These are phyloP conservation scores for Trichophyton equinum DNA, from an alignment of 2,329 filamentous ascomycete species.

Conservation along the genomic window DNA sequence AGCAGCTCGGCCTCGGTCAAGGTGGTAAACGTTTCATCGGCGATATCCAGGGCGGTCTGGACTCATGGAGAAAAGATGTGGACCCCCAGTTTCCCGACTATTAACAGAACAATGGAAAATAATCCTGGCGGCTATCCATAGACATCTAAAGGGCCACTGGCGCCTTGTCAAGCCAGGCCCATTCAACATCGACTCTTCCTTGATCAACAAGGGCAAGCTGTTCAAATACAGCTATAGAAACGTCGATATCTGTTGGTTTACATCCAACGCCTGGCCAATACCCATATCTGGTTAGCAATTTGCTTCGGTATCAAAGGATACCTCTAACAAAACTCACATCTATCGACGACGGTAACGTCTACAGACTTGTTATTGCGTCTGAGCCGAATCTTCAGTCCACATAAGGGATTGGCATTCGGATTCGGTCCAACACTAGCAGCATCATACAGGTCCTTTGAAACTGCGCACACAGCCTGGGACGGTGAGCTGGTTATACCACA, in stretches of 20 bases:
- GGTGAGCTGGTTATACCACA: slow-evolving; percentile 49
- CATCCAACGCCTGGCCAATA: slow-evolving; percentile 33
- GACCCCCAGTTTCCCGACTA: slow-evolving; percentile 33
- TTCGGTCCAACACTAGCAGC: slow-evolving; percentile 39
- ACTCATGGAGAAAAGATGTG: slow-evolving; percentile 32
- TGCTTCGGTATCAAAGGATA: background rate
- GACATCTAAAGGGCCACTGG: slow-evolving; percentile 16
- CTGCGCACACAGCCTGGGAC: slow-evolving; percentile 50
- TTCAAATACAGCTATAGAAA: slow-evolving; percentile 37
- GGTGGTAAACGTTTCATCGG: slow-evolving; percentile 25
- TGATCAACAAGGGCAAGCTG: slow-evolving; percentile 35
- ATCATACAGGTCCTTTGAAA: slow-evolving; percentile 58
- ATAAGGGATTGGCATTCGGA: slow-evolving; percentile 55
- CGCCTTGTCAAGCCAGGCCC: slow-evolving; percentile 38
- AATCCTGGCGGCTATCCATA: too few relatives aligned
- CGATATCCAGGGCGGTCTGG: slow-evolving; percentile 33
- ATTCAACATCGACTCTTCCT: slow-evolving; percentile 38
- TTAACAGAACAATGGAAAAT: slow-evolving; percentile 12
- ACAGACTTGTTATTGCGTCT: slow-evolving; percentile 42
- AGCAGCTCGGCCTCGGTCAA: slow-evolving; percentile 26
- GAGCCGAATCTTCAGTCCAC: slow-evolving; percentile 54
- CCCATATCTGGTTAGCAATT: slow-evolving; percentile 9
- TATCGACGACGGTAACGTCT: slow-evolving; percentile 55
- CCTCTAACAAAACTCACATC: slow-evolving; percentile 35
- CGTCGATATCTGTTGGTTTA: slow-evolving; percentile 38